Evolutionary conservation across 1,139 yeast genomes (phyloP).

Genomic region (Meyerozyma elateridarum): DNA sequence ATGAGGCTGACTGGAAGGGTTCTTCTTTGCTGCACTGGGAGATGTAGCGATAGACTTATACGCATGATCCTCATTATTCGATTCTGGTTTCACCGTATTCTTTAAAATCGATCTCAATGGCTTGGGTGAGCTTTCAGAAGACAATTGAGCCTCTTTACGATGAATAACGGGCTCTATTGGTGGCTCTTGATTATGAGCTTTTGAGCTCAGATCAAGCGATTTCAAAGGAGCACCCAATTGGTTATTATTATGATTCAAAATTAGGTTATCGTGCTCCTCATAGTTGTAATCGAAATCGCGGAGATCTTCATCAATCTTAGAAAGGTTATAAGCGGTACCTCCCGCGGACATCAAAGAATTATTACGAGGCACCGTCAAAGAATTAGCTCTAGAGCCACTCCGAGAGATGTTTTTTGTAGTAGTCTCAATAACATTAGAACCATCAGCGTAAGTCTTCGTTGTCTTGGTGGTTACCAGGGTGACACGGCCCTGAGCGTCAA

Average conservation of each 20-base stretch:
- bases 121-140: constrained; percentile 11
- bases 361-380: constrained; percentile 7
- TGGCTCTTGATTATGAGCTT: not conserved
- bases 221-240: constrained; percentile 1
- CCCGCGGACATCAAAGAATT: constrained; percentile 20
- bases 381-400: constrained; percentile 29
- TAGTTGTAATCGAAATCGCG: constrained; percentile 43
- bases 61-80: constrained; percentile 11
- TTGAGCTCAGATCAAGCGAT: constrained; percentile 1
- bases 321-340: constrained; percentile 22
- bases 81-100: constrained; percentile 15
- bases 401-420: constrained; percentile 42
- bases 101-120: constrained; percentile 37
- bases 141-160: not conserved
- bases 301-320: constrained; percentile 42
- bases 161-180: no score
- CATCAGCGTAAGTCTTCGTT: constrained; percentile 38
- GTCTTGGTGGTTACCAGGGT: constrained; percentile 42
- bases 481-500: constrained; percentile 41
- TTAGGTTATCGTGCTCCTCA: constrained; percentile 3
- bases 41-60: constrained; percentile 4
- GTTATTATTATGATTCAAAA: not conserved
- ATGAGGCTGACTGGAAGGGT: no score
- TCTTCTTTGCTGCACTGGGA: no score
- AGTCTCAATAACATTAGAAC: constrained; percentile 43